Evolutionary conservation across 2,329 filamentous ascomycete species (phyloP).

Genomic region (Teratosphaeria nubilosa): DNA sequence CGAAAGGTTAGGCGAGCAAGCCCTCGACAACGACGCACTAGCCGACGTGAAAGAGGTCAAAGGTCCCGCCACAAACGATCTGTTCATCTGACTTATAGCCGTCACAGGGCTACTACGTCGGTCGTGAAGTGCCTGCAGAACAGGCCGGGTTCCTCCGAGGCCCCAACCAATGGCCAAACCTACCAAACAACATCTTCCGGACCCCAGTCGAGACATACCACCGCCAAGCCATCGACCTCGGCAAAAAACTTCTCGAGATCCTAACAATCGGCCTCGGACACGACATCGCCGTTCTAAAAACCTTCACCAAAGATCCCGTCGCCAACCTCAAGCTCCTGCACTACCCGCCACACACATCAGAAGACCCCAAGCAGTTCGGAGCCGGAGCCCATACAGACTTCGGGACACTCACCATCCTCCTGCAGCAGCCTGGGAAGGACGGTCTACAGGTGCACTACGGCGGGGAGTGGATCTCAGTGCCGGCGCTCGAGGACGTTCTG

Average conservation of each 20-base stretch:
- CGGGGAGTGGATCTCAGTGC: constrained; percentile 32
- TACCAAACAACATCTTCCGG: constrained; percentile 10
- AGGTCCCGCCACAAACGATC: neutral
- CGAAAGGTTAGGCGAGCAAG: constrained; percentile 32
- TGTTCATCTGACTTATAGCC: neutral
- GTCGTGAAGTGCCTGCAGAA: constrained; percentile 15
- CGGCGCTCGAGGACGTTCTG: constrained; percentile 34
- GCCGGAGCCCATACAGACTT: constrained; percentile 24
- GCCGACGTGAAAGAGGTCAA: constrained; percentile 14
- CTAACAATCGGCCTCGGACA: constrained; percentile 13
- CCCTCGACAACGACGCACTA: constrained; percentile 38
- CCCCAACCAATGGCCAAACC: constrained; percentile 33
- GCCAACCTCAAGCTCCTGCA: constrained; percentile 19
- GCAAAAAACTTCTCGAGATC: constrained; percentile 13
- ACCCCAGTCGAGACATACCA: constrained; percentile 10
- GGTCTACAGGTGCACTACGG: constrained; percentile 34
- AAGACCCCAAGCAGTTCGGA: constrained; percentile 12
- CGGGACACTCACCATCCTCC: constrained; percentile 37
- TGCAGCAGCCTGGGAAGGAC: constrained; percentile 33
- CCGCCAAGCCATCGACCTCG: constrained; percentile 10
- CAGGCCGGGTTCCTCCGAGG: constrained; percentile 28
- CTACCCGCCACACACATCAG: constrained; percentile 12
- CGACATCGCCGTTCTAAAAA: constrained; percentile 10
- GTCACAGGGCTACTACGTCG: constrained; percentile 20
- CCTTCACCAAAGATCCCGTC: constrained; percentile 18